Base-by-base conservation (phyloP, 805 yeast species). In the Lachancea lanzarotensis region DNA sequence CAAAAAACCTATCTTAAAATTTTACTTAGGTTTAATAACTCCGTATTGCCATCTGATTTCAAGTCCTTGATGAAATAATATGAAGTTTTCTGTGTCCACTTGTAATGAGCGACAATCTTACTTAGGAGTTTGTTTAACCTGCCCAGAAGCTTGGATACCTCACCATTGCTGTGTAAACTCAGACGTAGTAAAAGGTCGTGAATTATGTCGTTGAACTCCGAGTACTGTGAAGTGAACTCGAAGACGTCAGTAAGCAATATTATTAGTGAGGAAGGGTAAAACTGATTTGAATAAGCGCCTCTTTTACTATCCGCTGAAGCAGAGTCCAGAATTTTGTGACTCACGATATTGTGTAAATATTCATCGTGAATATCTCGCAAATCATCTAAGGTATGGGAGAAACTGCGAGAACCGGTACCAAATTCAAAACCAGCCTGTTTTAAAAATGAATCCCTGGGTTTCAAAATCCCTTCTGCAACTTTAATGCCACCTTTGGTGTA, bases 51-150 rank as follows among this genome's bases (percentile, higher is more conserved):
- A 51, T 82, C 87, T 22, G 66, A 60, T n/a, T 71, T 69, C 43
- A 83, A 62, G 52, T 81, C 87, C 35, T 64, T 70, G 0, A 71
- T 68, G 45, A 82, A 74, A 2, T 60, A 52, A 33, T 66, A 67
- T 34, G 74, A 51, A 17, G 65, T 62, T 2, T 63, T 63, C 45
- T 71, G 71, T 54, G 76, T 81, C 17, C 67, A 69, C 30, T 64
- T 69, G 60, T 62, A 64, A 63, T 74, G 44, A 65, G 62, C 22
- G 52, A 71, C 67, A 18, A 80, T 60, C 45, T 68, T 69, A 4
- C 59, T 60, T 43, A 72, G 67, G 20, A 77, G 62, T 4, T 62
- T 57, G 40, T 63, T 66, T 42, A 76, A 62, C 34, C 59, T 57
- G 5, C 43, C 52, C 48, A 56, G 51, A 49, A 52, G 54, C 45